A percentile compares a stretch with the other conserved stretches of the same genome.
phyloP scores from a whole-genome alignment of 768 basidiomycete species.

The Leucocoprinus birnbaumii region DNA sequence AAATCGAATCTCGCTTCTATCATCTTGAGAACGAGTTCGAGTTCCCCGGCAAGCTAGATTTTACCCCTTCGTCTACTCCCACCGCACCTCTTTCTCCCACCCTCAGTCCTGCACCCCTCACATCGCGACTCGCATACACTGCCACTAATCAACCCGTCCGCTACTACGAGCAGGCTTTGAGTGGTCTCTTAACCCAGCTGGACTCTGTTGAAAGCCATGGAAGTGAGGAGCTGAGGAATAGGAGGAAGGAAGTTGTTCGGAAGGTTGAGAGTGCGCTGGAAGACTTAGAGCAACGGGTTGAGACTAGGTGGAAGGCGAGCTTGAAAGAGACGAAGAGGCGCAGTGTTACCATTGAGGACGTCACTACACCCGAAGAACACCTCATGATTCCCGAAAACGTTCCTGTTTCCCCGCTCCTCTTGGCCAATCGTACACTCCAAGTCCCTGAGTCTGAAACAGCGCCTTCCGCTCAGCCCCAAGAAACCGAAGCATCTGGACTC shows the following conservation, averaged over 20 bases:
- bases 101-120: constrained; percentile 11
- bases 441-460: background rate
- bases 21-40: constrained; percentile 33
- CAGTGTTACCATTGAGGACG: constrained; percentile 3
- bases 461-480: too few relatives aligned
- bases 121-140: constrained; percentile 51
- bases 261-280: constrained; percentile 56
- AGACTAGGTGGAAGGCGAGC: constrained; percentile 32
- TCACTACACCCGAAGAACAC: constrained; percentile 4
- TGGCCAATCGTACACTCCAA: too few relatives aligned
- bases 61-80: constrained; percentile 29
- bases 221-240: constrained; percentile 45
- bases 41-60: constrained; percentile 39
- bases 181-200: constrained; percentile 49
- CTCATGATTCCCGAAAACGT: background rate
- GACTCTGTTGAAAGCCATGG: constrained; percentile 64
- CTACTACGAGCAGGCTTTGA: constrained; percentile 60
- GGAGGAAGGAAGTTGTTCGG: constrained; percentile 52
- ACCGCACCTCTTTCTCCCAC: constrained; percentile 18
- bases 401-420: background rate
- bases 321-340: constrained; percentile 20
- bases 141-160: constrained; percentile 57
- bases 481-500: too few relatives aligned
- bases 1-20: constrained; percentile 39
- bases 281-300: constrained; percentile 47